Evolutionary conservation across 306 rosid species (phyloP).

Genomic region (Elaeagnus macrophylla): DNA sequence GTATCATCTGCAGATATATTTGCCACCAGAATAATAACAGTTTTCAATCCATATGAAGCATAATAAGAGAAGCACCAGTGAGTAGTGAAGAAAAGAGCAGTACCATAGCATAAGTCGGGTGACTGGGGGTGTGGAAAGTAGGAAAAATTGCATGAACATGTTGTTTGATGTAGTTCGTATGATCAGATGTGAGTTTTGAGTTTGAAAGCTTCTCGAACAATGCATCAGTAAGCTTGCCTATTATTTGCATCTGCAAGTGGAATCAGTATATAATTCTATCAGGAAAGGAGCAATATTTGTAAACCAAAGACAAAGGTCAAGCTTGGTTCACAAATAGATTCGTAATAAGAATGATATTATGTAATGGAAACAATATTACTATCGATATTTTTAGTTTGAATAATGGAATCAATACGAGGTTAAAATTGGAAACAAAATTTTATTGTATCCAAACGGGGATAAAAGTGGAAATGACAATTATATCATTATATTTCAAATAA

Average conservation of each 20-base stretch:
- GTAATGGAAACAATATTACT: too few relatives aligned
- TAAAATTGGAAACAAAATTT: too few relatives aligned
- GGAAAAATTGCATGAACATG: conserved; percentile 6
- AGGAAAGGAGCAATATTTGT: too few relatives aligned
- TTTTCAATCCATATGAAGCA: background rate
- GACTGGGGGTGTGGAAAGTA: conserved; percentile 5
- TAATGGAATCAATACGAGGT: too few relatives aligned
- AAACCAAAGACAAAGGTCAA: too few relatives aligned
- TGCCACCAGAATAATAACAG: background rate
- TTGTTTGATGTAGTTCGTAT: background rate
- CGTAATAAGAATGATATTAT: too few relatives aligned
- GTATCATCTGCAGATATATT: conserved; percentile 19
- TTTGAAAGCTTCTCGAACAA: conserved; percentile 1
- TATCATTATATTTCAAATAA: too few relatives aligned
- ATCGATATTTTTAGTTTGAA: too few relatives aligned
- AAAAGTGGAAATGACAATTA: too few relatives aligned
- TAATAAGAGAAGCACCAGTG: background rate
- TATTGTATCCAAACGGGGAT: too few relatives aligned
- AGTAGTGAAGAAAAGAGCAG: background rate
- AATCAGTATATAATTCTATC: background rate
- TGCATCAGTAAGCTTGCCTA: conserved; percentile 10
- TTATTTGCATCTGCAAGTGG: conserved; percentile 4
- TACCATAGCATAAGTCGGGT: conserved; percentile 24
- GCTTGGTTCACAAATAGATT: too few relatives aligned
- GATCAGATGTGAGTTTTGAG: background rate